phyloP scores from a whole-genome alignment of 257 asterid species.

The Buddleja alternifolia region DNA sequence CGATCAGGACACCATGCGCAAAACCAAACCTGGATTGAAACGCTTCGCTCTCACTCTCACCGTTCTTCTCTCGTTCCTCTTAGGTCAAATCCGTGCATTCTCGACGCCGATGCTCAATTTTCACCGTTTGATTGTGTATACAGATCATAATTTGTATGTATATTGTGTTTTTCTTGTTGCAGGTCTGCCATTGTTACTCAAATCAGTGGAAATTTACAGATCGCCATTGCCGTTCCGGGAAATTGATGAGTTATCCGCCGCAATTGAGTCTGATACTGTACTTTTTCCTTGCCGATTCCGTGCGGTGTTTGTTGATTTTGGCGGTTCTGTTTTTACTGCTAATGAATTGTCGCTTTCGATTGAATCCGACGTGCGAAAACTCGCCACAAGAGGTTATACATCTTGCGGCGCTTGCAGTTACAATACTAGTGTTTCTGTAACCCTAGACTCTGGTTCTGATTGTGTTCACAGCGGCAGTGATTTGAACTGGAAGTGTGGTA shows the following conservation, averaged over 20 bases:
- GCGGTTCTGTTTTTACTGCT: conserved; percentile 31
- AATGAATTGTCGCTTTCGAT: conserved; percentile 57
- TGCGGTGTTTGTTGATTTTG: conserved; percentile 57
- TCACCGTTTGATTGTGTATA: background rate
- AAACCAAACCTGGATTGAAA: conserved; percentile 72
- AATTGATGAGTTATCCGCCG: conserved; percentile 64
- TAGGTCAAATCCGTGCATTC: conserved; percentile 48
- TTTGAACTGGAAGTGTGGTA: conserved; percentile 66
- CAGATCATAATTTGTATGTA: background rate
- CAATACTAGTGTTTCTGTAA: conserved; percentile 58
- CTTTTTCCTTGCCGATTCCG: conserved; percentile 76
- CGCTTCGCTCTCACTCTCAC: conserved; percentile 77
- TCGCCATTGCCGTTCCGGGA: conserved; percentile 90
- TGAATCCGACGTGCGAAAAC: conserved; percentile 50
- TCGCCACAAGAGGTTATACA: conserved; percentile 38
- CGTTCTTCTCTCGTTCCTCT: conserved; percentile 71
- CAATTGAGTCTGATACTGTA: conserved; percentile 61
- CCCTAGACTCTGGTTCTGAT: conserved; percentile 50
- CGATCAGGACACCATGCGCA: conserved; percentile 63
- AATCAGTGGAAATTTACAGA: conserved; percentile 86
- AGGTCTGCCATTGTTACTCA: conserved; percentile 78
- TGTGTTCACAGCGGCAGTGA: conserved; percentile 40
- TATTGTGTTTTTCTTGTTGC: conserved; percentile 16
- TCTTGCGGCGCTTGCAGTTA: conserved; percentile 67
- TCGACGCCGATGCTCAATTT: background rate